These are phyloP conservation scores for Aspergillus tanneri DNA, from an alignment of 2,329 filamentous ascomycete genomes.

Conservation along the genomic window DNA sequence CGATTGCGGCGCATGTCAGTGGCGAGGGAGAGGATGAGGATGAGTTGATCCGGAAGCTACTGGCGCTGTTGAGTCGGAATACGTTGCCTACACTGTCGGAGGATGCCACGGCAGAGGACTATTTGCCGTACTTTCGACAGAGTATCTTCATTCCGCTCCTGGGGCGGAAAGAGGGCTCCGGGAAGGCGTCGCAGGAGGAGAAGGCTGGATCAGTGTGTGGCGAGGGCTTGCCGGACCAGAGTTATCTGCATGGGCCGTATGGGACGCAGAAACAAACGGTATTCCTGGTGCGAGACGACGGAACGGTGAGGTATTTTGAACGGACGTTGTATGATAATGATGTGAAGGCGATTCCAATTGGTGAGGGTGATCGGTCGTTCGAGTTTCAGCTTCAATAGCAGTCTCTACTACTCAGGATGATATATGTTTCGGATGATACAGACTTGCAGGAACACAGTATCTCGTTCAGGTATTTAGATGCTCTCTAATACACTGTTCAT, in stretches of 20 bases:
- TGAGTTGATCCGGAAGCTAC: slow-evolving; percentile 52
- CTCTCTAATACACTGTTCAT: too few relatives aligned
- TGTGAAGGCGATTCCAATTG: slow-evolving; percentile 47
- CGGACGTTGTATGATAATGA: slow-evolving; percentile 59
- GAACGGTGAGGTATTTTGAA: slow-evolving; percentile 61
- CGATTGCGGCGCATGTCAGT: slow-evolving; percentile 48
- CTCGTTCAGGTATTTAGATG: too few relatives aligned
- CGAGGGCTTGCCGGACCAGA: slow-evolving; percentile 28
- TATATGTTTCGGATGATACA: too few relatives aligned
- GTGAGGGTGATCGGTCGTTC: slow-evolving; percentile 48
- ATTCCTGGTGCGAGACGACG: slow-evolving; percentile 56
- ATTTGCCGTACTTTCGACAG: slow-evolving; percentile 56
- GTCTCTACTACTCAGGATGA: neutral
- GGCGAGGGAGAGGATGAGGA: slow-evolving; percentile 45
- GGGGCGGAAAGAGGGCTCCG: slow-evolving; percentile 47
- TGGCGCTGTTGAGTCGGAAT: slow-evolving; percentile 55
- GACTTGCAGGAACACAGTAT: too few relatives aligned
- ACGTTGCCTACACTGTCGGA: slow-evolving; percentile 53
- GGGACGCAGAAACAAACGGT: slow-evolving; percentile 66
- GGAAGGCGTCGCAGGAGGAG: slow-evolving; percentile 33
- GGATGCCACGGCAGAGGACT: slow-evolving; percentile 53
- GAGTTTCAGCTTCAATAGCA: slow-evolving; percentile 27
- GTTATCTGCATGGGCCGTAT: slow-evolving; percentile 53
- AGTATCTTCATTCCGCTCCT: slow-evolving; percentile 62
- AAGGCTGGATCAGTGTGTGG: slow-evolving; percentile 34